Evolutionary conservation across 495 filamentous ascomycete genomes (phyloP).

Genomic region (Aspergillus saccharolyticus): DNA sequence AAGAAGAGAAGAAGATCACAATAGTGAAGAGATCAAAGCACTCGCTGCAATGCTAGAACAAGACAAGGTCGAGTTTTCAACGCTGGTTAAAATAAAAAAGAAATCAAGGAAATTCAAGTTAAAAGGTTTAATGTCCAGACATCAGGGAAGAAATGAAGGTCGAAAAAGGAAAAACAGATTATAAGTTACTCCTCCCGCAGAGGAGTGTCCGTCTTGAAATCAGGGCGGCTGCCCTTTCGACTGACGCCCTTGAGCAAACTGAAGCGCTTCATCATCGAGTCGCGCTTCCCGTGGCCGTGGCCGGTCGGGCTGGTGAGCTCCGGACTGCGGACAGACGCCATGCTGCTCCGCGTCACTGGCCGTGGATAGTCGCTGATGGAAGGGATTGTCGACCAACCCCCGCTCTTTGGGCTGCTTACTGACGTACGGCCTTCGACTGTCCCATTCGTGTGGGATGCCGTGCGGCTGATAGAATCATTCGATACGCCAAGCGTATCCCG

Average conservation of each 20-base stretch:
- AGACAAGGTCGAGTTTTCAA: constrained; percentile 1
- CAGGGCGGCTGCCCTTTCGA: constrained; percentile 41
- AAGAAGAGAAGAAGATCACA: constrained; percentile 7
- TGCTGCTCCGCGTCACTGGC: constrained; percentile 33
- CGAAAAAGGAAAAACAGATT: constrained; percentile 3
- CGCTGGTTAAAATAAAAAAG: constrained; percentile 5
- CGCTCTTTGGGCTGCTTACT: constrained; percentile 21
- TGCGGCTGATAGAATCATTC: constrained; percentile 30
- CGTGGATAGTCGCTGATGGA: constrained; percentile 35
- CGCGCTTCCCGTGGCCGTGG: constrained; percentile 26
- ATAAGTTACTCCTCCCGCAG: constrained; percentile 33
- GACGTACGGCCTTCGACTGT: constrained; percentile 19
- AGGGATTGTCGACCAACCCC: constrained; percentile 39
- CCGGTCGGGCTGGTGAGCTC: constrained; percentile 14
- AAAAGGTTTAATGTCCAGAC: constrained; percentile 23
- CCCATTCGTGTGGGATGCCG: constrained; percentile 29
- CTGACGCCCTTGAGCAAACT: constrained; percentile 44
- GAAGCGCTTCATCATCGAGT: constrained; percentile 46
- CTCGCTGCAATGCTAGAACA: constrained; percentile 19
- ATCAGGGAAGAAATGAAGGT: constrained; percentile 21
- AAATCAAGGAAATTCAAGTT: constrained; percentile 3
- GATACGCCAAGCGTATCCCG: constrained; percentile 30
- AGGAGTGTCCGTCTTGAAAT: constrained; percentile 31
- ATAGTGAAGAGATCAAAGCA: constrained; percentile 12
- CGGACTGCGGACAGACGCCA: constrained; percentile 17